Evolutionary conservation across 2,329 filamentous ascomycete species (phyloP), one percentile per base, ranked within the genome.

Genomic region (Sarocladium strictum): DNA sequence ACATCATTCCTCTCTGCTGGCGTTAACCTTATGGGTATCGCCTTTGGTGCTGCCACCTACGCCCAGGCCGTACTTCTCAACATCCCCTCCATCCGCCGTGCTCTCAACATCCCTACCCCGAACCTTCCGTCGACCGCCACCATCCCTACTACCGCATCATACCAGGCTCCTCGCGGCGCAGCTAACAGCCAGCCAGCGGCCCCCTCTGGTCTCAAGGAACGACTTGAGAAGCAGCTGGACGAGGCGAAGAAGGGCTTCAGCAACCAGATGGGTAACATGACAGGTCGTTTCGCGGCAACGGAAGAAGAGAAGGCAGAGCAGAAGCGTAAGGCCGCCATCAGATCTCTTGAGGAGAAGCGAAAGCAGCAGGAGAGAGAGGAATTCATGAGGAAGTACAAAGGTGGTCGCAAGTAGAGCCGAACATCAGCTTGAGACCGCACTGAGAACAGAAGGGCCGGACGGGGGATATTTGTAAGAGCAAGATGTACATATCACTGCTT

Each of bases 1-100:
- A 78, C 76, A 6, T 68, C 68, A 43, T 79, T 73, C 69, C 66
- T 79, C 55, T 75, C 76, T 17, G 70, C 76, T 37, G 74, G 67
- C 53, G 65, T 79, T 52, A 77, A 79, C 58, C 72, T 74, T 65
- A 79, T 79, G 73, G 66, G 69, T 59, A 61, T 69, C 9, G 71
- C 77, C 59, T 62, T 76, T 57, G 62, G 68, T 58, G 61, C 71
- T 27, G 65, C 72, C 23, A 65, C 65, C 24, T 61, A 68, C 50
- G 62, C 75, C 61, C 70, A 72, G 35, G 59, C 65, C 35, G 54
- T 69, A 37, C 62, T 74, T 26, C 64, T 76, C 47, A 72, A 68
- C 63, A 69, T 69, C 40, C 54, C 63, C 54, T 27, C 61, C 12
- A 58, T 78, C 58, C 76, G 76, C 55, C 65, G 66, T 33, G 58